Percentiles rank a stretch among this genome's conserved stretches.
Conservation (phyloP, 805 yeast genomes). For the Zygosaccharomyces kombuchaensis region DNA sequence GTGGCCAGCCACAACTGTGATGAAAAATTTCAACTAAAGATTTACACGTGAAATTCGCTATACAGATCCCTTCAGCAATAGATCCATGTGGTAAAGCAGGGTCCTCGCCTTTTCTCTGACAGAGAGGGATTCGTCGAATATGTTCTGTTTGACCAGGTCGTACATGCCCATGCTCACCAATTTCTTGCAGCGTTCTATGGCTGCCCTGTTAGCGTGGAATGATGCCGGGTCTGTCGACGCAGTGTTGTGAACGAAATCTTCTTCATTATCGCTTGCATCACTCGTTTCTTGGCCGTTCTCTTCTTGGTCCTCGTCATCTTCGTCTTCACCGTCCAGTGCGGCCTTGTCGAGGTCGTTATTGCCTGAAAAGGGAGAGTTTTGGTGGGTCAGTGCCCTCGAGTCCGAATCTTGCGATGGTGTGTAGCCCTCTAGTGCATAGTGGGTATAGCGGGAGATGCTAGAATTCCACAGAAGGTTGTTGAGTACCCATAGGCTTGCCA, state of each 20-base stretch:
- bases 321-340: constrained; percentile 7
- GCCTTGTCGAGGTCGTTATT: constrained; percentile 4
- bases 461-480: constrained; percentile 35
- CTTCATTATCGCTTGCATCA: constrained; percentile 11
- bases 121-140: constrained; percentile 25
- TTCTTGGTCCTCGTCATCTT: constrained; percentile 8
- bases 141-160: constrained; percentile 28
- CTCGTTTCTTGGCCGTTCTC: constrained; percentile 9
- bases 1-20: constrained; percentile 19
- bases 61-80: constrained; percentile 19
- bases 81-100: constrained; percentile 31
- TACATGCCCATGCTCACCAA: constrained; percentile 28
- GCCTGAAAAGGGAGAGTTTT: constrained; percentile 3
- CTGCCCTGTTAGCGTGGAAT: constrained; percentile 18
- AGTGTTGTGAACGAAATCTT: constrained; percentile 18
- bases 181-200: constrained; percentile 29
- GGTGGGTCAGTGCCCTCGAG: constrained; percentile 3
- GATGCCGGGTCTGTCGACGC: constrained; percentile 10
- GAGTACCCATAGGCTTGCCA: constrained; percentile 33
- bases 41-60: background rate
- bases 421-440: constrained; percentile 22
- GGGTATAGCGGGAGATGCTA: constrained; percentile 23
- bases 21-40: constrained; percentile 1
- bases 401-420: constrained; percentile 10
- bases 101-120: constrained; percentile 34